phyloP scores from a whole-genome alignment of 768 basidiomycete genomes.

The Rhizopogon rudus region DNA sequence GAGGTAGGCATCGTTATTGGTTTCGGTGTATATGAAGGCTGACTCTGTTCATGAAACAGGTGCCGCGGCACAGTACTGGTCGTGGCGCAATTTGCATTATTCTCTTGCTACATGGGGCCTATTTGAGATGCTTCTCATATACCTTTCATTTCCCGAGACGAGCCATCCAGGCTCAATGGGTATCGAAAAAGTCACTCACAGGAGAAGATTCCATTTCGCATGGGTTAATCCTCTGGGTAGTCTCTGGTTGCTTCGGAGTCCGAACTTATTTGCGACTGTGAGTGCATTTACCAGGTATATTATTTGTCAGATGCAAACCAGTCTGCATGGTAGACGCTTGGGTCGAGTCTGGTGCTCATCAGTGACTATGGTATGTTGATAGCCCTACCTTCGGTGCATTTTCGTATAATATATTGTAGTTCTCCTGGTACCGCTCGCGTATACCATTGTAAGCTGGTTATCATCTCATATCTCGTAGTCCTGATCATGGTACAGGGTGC shows the following conservation, averaged over 20 bases:
- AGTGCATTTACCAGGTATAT: conserved; percentile 12
- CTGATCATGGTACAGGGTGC: conserved; percentile 19
- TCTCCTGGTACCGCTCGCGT: no score
- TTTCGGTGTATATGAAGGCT: not conserved
- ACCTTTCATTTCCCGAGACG: conserved; percentile 51
- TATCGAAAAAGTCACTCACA: conserved; percentile 45
- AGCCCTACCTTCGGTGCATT: not conserved
- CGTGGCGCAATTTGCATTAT: conserved; percentile 55
- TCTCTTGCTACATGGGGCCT: conserved; percentile 35
- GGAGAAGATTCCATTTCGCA: conserved; percentile 23
- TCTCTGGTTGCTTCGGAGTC: conserved; percentile 45
- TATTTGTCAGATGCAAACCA: not conserved
- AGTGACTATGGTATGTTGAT: conserved; percentile 25
- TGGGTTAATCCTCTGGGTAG: conserved; percentile 50
- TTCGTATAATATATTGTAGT: no score
- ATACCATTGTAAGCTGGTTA: conserved; percentile 19
- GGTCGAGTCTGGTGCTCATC: conserved; percentile 12
- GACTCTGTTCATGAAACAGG: conserved; percentile 22
- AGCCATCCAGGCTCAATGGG: conserved; percentile 53
- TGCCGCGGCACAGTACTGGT: conserved; percentile 45
- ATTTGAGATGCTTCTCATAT: conserved; percentile 32
- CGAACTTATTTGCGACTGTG: conserved; percentile 47
- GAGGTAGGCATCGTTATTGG: conserved; percentile 29
- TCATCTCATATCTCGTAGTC: not conserved
- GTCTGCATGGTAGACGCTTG: conserved; percentile 41